Evolutionary conservation across 2,329 filamentous ascomycete species (phyloP), one percentile per base, ranked within the genome.

Genomic region (Penicillium sp.): DNA sequence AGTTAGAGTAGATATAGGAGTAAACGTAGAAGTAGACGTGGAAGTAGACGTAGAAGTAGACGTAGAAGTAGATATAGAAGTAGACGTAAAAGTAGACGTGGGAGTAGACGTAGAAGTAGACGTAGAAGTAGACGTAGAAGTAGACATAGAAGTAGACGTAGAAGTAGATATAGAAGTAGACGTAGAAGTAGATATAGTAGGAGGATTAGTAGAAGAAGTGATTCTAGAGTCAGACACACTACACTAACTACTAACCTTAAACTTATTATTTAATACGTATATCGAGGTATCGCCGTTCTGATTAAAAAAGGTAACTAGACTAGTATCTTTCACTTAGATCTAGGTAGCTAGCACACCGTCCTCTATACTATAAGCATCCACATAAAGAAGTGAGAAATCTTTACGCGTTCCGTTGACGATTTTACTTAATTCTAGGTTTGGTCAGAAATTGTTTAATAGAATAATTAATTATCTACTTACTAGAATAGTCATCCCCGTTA

Each of bases 281-380:
- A 4, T 46, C 29, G 47, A 51, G 4, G 46, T 48, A 21, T 57
- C 37, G 33, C 56, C 48, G 6, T 55, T 54, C 27, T 54, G 50
- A 43, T 59, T 59, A 21, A 47, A 57, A 16, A 62, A 62, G 14
- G 47, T 59, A 45, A 57, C 50, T 29, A 52, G 23, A 27, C 47
- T 54, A 13, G 49, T 55, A 14, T 44, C 14, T 13, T 58, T 44
- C 5, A 61, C 50, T 44, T 4, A 19, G 19, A 61, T 57, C 59
- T 37, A 61, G 13, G 55, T 50, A 26, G 27, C 53, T 46, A 47
- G 21, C 8, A 45, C 42, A 25, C 55, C 50, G 21, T 61, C 27
- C 31, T 51, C 43, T 14, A 43, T 54, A 19, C 53, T 37, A 55
- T 31, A 59, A 6, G 27, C 43, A 29, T 37, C 53, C 9, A 53